A percentile compares a stretch with the other conserved stretches of the same genome.
These are phyloP conservation scores for Paracorniculantispora psalliotae DNA, from an alignment of 2,329 filamentous ascomycete genomes.

Conservation along the genomic window DNA sequence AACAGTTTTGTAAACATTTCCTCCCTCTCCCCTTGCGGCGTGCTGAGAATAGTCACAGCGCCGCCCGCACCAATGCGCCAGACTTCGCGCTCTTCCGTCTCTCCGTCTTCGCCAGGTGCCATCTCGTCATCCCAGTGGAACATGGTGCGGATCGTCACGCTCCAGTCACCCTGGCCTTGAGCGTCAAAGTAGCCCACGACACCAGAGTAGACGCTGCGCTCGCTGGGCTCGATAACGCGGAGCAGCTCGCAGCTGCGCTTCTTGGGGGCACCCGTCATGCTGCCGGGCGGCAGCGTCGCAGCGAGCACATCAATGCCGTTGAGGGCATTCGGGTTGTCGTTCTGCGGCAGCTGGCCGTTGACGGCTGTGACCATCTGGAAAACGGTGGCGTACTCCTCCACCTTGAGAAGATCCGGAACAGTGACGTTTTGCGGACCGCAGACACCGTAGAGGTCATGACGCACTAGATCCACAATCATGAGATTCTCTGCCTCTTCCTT, in stretches of 20 bases:
- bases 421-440: conserved; percentile 68
- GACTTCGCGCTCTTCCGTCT: conserved; percentile 40
- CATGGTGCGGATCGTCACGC: conserved; percentile 81
- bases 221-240: conserved; percentile 57
- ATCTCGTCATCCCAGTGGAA: conserved; percentile 65
- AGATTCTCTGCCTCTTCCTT: conserved; percentile 95
- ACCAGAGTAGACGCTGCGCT: conserved; percentile 78
- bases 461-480: conserved; percentile 97
- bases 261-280: conserved; percentile 96
- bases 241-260: conserved; percentile 86
- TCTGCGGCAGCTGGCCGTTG: conserved; percentile 56
- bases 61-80: conserved; percentile 90
- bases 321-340: neutral
- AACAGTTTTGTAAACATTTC: conserved; percentile 81
- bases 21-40: conserved; percentile 73
- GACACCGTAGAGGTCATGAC: conserved; percentile 85
- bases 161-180: conserved; percentile 81
- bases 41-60: conserved; percentile 81
- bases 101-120: conserved; percentile 24
- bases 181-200: conserved; percentile 88
- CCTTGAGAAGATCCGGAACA: conserved; percentile 73
- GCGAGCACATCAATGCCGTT: conserved; percentile 69
- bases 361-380: conserved; percentile 90
- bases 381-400: conserved; percentile 88
- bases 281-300: conserved; percentile 77